Evolutionary conservation across 108 stramenopile genomes (phyloP), one percentile per base, ranked within the genome.

Genomic region (Hondaea fermentalgiana): DNA sequence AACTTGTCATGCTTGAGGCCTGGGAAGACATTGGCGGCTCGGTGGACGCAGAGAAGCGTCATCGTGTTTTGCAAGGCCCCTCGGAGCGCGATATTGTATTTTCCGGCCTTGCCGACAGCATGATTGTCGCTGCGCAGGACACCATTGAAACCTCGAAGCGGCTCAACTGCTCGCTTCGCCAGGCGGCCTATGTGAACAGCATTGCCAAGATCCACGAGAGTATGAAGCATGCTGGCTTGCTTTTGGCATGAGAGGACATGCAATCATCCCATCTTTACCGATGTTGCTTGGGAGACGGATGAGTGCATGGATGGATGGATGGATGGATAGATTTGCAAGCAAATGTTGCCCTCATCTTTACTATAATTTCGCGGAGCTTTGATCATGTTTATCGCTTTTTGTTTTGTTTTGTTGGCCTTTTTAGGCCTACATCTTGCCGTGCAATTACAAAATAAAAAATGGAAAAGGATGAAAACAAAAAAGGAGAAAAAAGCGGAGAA

Each of bases 71-170:
- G 25, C 19, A 49, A 44, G 89, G 89, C 12, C 89, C 89, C 25
- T 89, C 89, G 29, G 89, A 89, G 83, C 58, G 44, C n/a, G 89
- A 89, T 59, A 89, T 89, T 57, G 89, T 89, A 12, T 57, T 29
- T 58, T 89, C 89, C 35, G 89, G 89, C 19, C 89, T 89, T 23
- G 89, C 89, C 19, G 89, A 89, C 87, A 87, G 44, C 58, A 89
- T 89, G 76, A 87, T n/a, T 44, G 59, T 35, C 8, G 89, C 83
- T 10, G 44, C 88, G 1, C 29, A 49, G 5, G 57, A 76, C 42
- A 89, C 83, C 5, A 57, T 89, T 57, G 59, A 87, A 14, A 87
- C 83, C 45, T 83, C 76, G 6, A 83, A 83, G 51, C 76, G 76
- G 6, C 76, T 83, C 12, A 47, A 53, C 8, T 57, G 51, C 57